Evolutionary conservation across 257 asterid genomes (phyloP), one percentile per base, ranked within the genome.

Genomic region (Nicotiana paniculata): DNA sequence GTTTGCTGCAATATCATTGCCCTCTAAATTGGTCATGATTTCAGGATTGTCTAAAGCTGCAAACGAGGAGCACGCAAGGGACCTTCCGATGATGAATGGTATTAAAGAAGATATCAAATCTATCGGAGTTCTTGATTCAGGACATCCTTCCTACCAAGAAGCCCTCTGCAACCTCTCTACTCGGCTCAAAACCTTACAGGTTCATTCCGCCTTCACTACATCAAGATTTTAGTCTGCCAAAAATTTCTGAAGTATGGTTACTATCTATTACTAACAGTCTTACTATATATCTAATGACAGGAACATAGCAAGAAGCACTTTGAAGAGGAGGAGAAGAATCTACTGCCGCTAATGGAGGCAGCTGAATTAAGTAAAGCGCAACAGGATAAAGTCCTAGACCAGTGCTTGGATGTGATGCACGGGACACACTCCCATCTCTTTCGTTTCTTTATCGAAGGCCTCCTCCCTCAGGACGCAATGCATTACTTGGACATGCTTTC

Each of bases 61-160:
- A 69, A 93, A 94, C 7, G 95, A 91, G 85, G 98, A 96, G 81
- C 99, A 96, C 21, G 99, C 89, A 26, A 88, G 93, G 84, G 93
- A 92, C 83, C 93, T 96, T 21, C 99, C 98, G 1, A 82, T 96
- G 82, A 93, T 96, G 98, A 96, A 96, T 85, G 99, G 99, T 39
- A 96, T 96, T 87, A 94, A 91, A 85, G 99, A 96, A 88, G 97
- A 94, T 90, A 93, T 94, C 76, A 96, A 96, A 90, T 93, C 92
- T 81, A 81, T 93, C 21, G 98, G 97, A 58, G 99, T 96, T 81
- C 87, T 96, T 90, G 96, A 90, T 82, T 84, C 90, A 2, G 95
- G 93, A 17, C 90, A 92, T 92, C 96, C 97, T 16, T 90, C 88
- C 58, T 93, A 92, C 88, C 98, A 90, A 89, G 99, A 96, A 30